phyloP scores from a whole-genome alignment of 1,284 basidiomycete species.

The Ceratobasidium papillatum region DNA sequence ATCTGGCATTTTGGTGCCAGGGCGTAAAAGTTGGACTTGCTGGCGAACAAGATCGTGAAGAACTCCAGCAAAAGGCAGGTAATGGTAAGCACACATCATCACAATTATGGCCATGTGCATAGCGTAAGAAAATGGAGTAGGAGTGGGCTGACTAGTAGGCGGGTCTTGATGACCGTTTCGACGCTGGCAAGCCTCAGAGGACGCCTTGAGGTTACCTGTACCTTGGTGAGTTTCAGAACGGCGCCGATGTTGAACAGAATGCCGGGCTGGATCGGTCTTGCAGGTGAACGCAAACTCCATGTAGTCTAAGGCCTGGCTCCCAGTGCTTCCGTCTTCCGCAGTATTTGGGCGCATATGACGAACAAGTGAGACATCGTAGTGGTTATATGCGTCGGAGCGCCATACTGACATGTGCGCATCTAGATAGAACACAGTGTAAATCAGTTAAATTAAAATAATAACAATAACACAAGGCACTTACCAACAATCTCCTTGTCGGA shows the following conservation, averaged over 20 bases:
- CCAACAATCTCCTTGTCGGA: too few species aligned
- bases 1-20: neutral
- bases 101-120: constrained; percentile 9
- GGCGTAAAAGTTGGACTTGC: neutral
- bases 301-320: too few species aligned
- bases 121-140: neutral
- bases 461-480: too few species aligned
- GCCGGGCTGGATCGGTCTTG: neutral
- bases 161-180: neutral
- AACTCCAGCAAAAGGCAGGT: constrained; percentile 8
- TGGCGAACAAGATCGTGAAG: neutral
- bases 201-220: neutral
- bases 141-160: neutral
- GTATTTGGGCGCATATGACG: too few species aligned
- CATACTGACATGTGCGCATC: too few species aligned
- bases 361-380: too few species aligned
- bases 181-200: neutral
- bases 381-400: too few species aligned
- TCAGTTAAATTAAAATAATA: too few species aligned
- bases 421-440: too few species aligned
- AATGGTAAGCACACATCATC: constrained; percentile 5
- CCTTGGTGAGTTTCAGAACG: neutral
- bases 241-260: neutral
- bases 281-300: too few species aligned
- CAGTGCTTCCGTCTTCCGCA: too few species aligned